Percentiles rank a stretch among this genome's conserved stretches.
Conservation (phyloP, 2,329 filamentous ascomycete species). For the Aureobasidium leucospermi region DNA sequence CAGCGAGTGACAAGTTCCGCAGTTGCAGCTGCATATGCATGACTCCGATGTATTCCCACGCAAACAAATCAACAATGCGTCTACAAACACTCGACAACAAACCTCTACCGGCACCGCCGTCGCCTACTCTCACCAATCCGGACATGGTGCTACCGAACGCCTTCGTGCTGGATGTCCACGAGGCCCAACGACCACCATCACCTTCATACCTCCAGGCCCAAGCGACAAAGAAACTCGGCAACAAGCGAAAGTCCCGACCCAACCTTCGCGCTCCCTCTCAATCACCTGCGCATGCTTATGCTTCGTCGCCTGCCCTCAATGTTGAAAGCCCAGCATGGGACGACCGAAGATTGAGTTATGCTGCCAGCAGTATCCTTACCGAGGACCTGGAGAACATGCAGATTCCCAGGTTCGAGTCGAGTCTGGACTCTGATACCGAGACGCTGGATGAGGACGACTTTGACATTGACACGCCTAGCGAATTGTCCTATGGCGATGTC, state of each 20-base stretch:
- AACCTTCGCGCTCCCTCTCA: not conserved
- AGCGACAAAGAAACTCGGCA: not conserved
- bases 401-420: slow-evolving; percentile 27
- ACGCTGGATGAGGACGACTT: slow-evolving; percentile 15
- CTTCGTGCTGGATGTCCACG: slow-evolving; percentile 16
- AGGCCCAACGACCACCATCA: slow-evolving; percentile 16
- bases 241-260: not conserved
- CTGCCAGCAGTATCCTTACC: slow-evolving; percentile 36
- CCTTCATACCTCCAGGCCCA: slow-evolving; percentile 14
- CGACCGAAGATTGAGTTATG: slow-evolving; percentile 15
- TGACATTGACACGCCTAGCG: slow-evolving; percentile 15
- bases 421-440: slow-evolving; percentile 27
- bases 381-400: slow-evolving; percentile 37
- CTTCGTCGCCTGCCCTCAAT: slow-evolving; percentile 26
- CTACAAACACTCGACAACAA: slow-evolving; percentile 10
- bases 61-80: slow-evolving; percentile 9
- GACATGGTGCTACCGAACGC: slow-evolving; percentile 82
- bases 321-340: slow-evolving; percentile 19
- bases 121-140: slow-evolving; percentile 83
- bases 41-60: not conserved
- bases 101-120: slow-evolving; percentile 43
- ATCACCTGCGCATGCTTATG: slow-evolving; percentile 16
- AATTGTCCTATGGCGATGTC: not conserved
- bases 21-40: slow-evolving; percentile 1
- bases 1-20: not conserved